Conservation (phyloP, 2,329 filamentous ascomycete genomes). For the Diaporthe helianthi region DNA sequence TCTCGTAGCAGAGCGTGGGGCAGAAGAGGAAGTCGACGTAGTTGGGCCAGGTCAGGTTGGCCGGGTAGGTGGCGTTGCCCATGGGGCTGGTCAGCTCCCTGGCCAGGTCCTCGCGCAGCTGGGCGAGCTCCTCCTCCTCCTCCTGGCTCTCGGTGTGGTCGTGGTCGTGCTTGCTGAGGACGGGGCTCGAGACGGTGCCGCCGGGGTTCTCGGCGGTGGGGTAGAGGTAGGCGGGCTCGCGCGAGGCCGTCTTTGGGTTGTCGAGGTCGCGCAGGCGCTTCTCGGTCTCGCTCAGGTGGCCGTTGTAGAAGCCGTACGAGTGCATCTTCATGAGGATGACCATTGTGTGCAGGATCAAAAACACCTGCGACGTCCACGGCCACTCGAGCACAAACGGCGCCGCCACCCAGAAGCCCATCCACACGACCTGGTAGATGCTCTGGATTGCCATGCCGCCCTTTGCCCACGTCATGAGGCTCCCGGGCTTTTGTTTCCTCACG, state of each 20-base stretch:
- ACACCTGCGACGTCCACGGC: slow-evolving; percentile 98
- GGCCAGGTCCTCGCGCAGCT: slow-evolving; percentile 85
- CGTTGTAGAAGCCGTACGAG: slow-evolving; percentile 98
- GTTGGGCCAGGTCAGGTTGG: slow-evolving; percentile 83
- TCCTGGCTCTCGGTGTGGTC: slow-evolving; percentile 35
- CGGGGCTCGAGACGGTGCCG: slow-evolving; percentile 46
- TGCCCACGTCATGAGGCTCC: slow-evolving; percentile 72
- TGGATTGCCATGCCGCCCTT: slow-evolving; percentile 82
- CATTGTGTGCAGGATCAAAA: slow-evolving; percentile 88
- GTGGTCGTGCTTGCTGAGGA: slow-evolving; percentile 26
- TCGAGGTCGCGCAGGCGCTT: slow-evolving; percentile 82
- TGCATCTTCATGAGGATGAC: slow-evolving; percentile 99
- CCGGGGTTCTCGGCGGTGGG: slow-evolving; percentile 65
- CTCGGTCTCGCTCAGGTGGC: slow-evolving; percentile 88
- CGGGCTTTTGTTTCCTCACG: slow-evolving; percentile 61
- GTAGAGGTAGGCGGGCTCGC: slow-evolving; percentile 78
- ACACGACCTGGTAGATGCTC: slow-evolving; percentile 78
- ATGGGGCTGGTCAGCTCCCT: slow-evolving; percentile 90
- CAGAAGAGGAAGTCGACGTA: slow-evolving; percentile 89
- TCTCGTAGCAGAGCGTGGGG: slow-evolving; percentile 95
- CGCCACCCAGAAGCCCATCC: slow-evolving; percentile 83
- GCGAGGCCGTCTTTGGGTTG: slow-evolving; percentile 72
- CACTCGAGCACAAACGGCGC: slow-evolving; percentile 86
- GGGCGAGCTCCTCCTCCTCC: slow-evolving; percentile 61
- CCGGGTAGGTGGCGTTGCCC: slow-evolving; percentile 87